Evolutionary conservation across 306 rosid species (phyloP), one percentile per base, ranked within the genome.

Genomic region (Pyrus betulifolia): DNA sequence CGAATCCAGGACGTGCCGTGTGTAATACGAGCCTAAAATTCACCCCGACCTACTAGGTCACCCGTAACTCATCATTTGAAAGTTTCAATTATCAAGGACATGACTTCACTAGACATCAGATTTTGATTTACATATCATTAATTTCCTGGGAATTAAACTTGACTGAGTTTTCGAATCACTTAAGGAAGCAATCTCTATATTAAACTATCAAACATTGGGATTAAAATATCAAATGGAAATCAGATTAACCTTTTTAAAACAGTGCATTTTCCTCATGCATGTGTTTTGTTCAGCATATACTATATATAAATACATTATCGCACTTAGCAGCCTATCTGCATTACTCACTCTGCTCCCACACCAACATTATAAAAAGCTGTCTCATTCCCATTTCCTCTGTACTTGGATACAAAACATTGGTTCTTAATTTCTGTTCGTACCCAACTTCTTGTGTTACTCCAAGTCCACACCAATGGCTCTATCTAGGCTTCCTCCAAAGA

Each of bases 401-500:
- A 15, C 19, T 58, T 62, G 23, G 55, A 73, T 58, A 74, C 64
- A 58, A 60, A 76, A 68, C 70, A 68, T 30, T 66, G 78, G 44
- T 30, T 67, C 15, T 55, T 49, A 49, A 49, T 49, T 78, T 70
- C 57, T 25, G 64, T 25, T 76, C 65, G 2, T 57, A 11, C 62
- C 8, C 12, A 27, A 3, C 11, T 76, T 68, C 69, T 6, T 42
- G 17, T 69, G 4, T 19, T 27, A 3, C 27, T 76, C 45, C 21
- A 61, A 27, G 1, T 12, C 51, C 27, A 82, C 49, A 75, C 64
- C 76, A 86, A 88, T 86, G 88, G 74, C 77, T 65, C 67, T 35
- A 66, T 68, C 77, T 51, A 77, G 84, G 74, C 12, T 79, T 81
- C 90, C 89, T 75, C 91, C 97, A 46, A 85, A 78, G 81, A 82